phyloP scores from a whole-genome alignment of 495 filamentous ascomycete species.

The Daldinia bambusicola region DNA sequence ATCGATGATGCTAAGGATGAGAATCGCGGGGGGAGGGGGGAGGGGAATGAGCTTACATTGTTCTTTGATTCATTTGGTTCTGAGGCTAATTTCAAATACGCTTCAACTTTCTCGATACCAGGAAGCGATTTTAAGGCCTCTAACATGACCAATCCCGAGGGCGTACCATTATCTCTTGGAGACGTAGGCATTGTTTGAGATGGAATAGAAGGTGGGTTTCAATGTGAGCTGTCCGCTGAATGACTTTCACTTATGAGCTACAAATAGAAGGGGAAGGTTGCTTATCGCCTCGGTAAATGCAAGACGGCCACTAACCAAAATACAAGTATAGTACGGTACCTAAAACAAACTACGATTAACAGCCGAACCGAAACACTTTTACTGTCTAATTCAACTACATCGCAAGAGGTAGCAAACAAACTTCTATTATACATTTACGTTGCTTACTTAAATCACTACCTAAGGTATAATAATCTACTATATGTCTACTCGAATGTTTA shows the following conservation, averaged over 20 bases:
- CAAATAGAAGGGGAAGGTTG: background rate
- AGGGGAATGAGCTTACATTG: constrained; percentile 31
- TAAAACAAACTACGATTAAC: background rate
- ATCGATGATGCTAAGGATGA: background rate
- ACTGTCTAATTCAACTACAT: background rate
- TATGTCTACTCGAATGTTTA: too few species aligned
- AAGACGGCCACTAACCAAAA: background rate
- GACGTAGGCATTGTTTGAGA: constrained; percentile 18
- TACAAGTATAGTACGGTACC: background rate
- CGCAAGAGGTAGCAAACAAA: background rate
- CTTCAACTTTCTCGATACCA: constrained; percentile 34
- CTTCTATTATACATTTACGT: background rate
- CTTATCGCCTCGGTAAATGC: constrained; percentile 1
- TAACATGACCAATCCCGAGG: background rate
- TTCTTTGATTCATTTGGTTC: constrained; percentile 20
- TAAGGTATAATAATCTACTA: too few species aligned
- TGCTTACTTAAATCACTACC: too few species aligned
- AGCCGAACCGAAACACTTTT: background rate
- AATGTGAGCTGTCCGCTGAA: background rate
- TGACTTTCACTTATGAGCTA: background rate
- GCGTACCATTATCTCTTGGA: background rate
- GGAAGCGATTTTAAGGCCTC: constrained; percentile 12
- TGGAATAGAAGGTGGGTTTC: background rate
- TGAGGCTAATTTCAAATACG: constrained; percentile 19
- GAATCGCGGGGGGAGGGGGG: background rate